Base-by-base conservation (phyloP, 257 asterid genomes). In the Solanum pinnatisectum region DNA sequence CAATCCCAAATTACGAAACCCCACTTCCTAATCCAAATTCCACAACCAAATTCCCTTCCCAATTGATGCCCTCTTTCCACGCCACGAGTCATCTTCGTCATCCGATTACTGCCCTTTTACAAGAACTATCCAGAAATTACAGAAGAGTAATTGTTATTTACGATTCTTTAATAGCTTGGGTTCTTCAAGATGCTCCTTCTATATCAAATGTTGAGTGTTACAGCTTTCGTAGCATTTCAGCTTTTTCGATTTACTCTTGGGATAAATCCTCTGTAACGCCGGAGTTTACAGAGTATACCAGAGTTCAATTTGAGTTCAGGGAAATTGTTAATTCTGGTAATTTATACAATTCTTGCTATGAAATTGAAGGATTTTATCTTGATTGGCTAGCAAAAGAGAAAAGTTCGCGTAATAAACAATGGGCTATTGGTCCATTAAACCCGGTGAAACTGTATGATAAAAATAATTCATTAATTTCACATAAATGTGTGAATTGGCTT, bases 401-500 rank as follows among this genome's bases (percentile, higher is more conserved):
- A 0, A 52, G 36, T 16, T 49, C 82, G 8, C 76, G 23, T 0
- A 35, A 91, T 37, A 91, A 79, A 37, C 20, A 88, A 11, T 94
- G 93, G 93, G 93, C 93, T 18, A 5, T 94, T 22, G 96, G 96
- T 6, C 92, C 92, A 8, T 74, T 90, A 20, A 84, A 87, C 52
- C 93, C 91, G 0, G 23, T 87, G 14, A 27, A 25, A 12, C 12
- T 11, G 16, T 89, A n/a, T 81, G 92, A 3, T 44, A 89, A 84
- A 7, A 33, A 23, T 1, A 44, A 25, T 18, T 20, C 77, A 11
- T 65, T 35, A n/a, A 37, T 14, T 3, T 77, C 83, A 0, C 91
- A 91, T 68, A 33, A 87, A 68, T 93, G 92, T 37, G 65, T 87
- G 10, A 42, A 77, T 6, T 87, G 92, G 95, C 95, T 93, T 3